Evolutionary conservation across 441 rosid species (phyloP).

Genomic region (Adansonia gregorii): DNA sequence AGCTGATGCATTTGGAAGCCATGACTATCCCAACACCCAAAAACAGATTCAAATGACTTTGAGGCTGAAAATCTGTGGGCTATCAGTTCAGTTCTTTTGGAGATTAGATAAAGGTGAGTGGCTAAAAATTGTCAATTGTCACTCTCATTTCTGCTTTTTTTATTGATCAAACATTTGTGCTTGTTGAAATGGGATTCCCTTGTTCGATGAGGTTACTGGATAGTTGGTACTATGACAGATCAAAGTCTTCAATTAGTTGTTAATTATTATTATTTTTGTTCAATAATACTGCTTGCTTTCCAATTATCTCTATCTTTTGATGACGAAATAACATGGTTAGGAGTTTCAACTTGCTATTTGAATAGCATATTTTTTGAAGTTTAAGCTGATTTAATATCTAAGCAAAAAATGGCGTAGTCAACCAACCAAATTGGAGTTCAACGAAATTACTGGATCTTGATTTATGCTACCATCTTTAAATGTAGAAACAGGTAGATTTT

Average conservation of each 20-base stretch:
- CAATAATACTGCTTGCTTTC: background rate
- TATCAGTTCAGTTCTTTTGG: slow-evolving; percentile 23
- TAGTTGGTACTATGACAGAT: background rate
- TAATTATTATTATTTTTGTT: background rate
- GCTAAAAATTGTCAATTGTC: slow-evolving; percentile 19
- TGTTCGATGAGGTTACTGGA: background rate
- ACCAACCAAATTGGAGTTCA: background rate
- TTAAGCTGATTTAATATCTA: background rate
- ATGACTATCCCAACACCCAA: slow-evolving; percentile 31
- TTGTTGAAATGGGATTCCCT: slow-evolving; percentile 10
- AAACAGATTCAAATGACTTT: slow-evolving; percentile 35
- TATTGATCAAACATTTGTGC: background rate
- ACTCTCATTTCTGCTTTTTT: background rate
- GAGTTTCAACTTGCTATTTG: background rate
- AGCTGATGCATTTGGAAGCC: slow-evolving; percentile 57
- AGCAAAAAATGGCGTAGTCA: background rate
- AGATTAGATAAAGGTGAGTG: slow-evolving; percentile 29
- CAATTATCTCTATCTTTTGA: background rate
- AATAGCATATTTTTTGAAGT: background rate
- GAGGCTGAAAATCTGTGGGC: slow-evolving; percentile 36
- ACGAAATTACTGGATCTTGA: background rate
- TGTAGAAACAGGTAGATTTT: too few species aligned
- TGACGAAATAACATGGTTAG: background rate
- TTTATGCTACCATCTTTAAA: too few species aligned
- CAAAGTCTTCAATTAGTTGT: background rate